Base-by-base conservation (phyloP, 257 asterid species). In the Linderniella brevidens region DNA sequence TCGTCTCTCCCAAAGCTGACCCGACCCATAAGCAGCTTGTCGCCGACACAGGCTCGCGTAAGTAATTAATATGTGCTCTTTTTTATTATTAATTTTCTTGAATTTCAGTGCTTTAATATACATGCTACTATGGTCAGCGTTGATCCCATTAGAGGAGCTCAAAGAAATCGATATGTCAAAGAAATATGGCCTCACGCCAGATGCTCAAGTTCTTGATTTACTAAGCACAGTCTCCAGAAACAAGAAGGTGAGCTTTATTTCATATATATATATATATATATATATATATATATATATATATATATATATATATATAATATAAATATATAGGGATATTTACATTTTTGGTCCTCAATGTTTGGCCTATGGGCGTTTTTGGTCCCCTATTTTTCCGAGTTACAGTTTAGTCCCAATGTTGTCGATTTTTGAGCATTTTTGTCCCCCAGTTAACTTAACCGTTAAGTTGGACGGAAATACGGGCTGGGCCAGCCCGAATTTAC, bases 141-240 rank as follows among this genome's bases (percentile, higher is more conserved):
- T 79, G 77, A 79, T 83, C 46, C 94, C 94, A 47, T 50, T 77
- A 62, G 73, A 59, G 17, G 94, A 83, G 53, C 64, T 79, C 37
- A 70, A 74, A 52, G 80, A 76, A 53, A 70, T 64, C 3, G 73
- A 64, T 29, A 79, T 79, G 8, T 65, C 77, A 13, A 70, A 79
- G 48, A 49, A 50, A 20, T 83, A 83, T 59, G 92, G 95, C 17
- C 75, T 83, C 35, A 63, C 38, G 59, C 92, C 88, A 56, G 90
- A 83, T 51, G 64, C 78, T 41, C 77, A 74, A 52, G 77, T 77
- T 74, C 92, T 83, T 55, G 79, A 77, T 48, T 56, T 79, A 80
- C 95, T 83, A 17, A 72, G 74, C 18, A 41, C 59, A 7, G 66
- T 72, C 47, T 55, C 86, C 68, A 68, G 40, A 63, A 54, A 50